Base-by-base conservation (phyloP, 2,329 filamentous ascomycete genomes). In the Cadophora sp. region DNA sequence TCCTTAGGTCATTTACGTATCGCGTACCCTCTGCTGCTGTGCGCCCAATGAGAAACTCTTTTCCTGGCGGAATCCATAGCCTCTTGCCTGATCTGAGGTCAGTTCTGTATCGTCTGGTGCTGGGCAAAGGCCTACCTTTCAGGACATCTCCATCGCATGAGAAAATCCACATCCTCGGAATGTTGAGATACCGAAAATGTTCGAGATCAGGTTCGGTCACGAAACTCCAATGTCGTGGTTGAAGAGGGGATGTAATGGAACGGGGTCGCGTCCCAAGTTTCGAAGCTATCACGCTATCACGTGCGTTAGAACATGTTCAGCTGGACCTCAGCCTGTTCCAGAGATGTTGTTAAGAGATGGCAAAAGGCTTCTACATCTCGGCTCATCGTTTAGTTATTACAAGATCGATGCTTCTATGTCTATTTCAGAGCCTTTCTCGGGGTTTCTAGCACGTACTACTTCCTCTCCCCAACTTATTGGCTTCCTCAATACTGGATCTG, bases 1-100 rank as follows among this genome's bases (percentile, higher is more conserved):
- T 22, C 51, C 16, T 27, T 14, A 19, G 19, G 9, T n/a, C 24
- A 65, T 12, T 72, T 46, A 22, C 65, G 53, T 46, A 59, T 67
- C 46, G 74, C 84, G 73, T 83, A 88, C 89, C 84, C 75, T 91
- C 89, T 66, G 86, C 85, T 69, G 86, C 86, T 46, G 92, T 94
- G 71, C 95, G 89, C 66, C 95, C 95, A 77, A 97, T 92, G 24
- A 97, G 85, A 79, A 96, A 95, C 74, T 87, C 89, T 78, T 93
- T 93, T 62, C 94, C 94, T 1, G 94, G 94, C 67, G 91, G 89
- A 69, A 97, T 85, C 94, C 94, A 97, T 73, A 94, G 83, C 75
- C 88, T 89, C 79, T 89, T 92, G 69, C 87, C 89, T 92, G 67
- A 27, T 34, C 43, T 46, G 22, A 51, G 37, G 34, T 66, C 31